These are phyloP conservation scores for Pseudohyphozyma bogoriensis DNA, from an alignment of 768 basidiomycete species.

Conservation along the genomic window DNA sequence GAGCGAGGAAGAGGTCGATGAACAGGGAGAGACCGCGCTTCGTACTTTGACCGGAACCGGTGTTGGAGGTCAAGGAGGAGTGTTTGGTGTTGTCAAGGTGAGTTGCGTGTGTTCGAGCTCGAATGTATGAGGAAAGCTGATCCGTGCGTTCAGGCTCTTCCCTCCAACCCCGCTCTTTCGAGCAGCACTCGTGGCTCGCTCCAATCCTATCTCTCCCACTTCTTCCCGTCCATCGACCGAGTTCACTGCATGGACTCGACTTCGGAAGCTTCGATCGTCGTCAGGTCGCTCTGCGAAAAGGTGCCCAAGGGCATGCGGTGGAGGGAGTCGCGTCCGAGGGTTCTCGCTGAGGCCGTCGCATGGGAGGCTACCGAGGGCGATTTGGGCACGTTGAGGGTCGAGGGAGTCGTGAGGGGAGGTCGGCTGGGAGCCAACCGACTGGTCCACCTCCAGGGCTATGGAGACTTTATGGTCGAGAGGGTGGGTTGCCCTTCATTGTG, in stretches of 20 bases:
- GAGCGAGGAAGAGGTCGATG: conserved; percentile 65
- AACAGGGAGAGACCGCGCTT: conserved; percentile 76
- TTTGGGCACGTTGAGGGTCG: conserved; percentile 58
- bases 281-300: conserved; percentile 74
- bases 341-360: conserved; percentile 57
- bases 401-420: conserved; percentile 73
- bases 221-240: conserved; percentile 68
- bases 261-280: conserved; percentile 59
- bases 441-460: conserved; percentile 74
- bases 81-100: conserved; percentile 37
- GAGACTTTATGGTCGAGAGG: conserved; percentile 76
- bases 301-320: conserved; percentile 67
- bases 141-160: conserved; percentile 20
- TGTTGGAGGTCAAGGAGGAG: conserved; percentile 67
- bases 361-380: conserved; percentile 47
- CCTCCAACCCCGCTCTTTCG: conserved; percentile 36
- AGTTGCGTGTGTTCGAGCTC: background rate
- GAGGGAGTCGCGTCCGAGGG: conserved; percentile 67
- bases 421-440: conserved; percentile 69
- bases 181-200: conserved; percentile 69
- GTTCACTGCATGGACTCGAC: conserved; percentile 56
- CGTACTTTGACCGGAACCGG: conserved; percentile 84
- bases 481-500: no score
- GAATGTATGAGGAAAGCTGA: background rate
- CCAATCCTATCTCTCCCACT: conserved; percentile 88